phyloP scores from a whole-genome alignment of 371 early-diverging fungal genomes.

The Circinella minor region DNA sequence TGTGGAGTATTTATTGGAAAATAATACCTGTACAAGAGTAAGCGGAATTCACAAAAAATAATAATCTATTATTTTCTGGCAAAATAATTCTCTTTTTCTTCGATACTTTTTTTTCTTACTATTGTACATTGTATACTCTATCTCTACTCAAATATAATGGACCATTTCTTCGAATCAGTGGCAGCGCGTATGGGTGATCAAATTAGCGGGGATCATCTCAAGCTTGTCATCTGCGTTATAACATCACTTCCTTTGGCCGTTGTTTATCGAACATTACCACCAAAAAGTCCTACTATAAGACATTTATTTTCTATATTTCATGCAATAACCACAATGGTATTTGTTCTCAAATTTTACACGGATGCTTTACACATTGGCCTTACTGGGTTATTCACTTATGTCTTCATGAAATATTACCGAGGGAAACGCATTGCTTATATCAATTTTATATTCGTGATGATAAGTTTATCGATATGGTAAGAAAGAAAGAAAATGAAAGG shows the following conservation, averaged over 20 bases:
- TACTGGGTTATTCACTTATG: slow-evolving; percentile 61
- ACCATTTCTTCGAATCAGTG: slow-evolving; percentile 26
- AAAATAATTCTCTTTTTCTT: no score
- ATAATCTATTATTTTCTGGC: no score
- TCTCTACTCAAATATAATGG: slow-evolving; percentile 14
- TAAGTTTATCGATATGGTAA: slow-evolving; percentile 79
- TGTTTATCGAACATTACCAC: slow-evolving; percentile 59
- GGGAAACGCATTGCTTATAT: slow-evolving; percentile 63
- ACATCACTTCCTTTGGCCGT: slow-evolving; percentile 59
- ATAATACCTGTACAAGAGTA: no score
- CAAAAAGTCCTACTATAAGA: slow-evolving; percentile 46
- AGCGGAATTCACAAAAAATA: no score
- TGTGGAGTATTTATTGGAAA: no score
- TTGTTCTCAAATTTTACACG: slow-evolving; percentile 57
- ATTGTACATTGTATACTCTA: no score
- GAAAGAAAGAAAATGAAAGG: neutral
- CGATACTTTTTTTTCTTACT: no score
- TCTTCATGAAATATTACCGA: slow-evolving; percentile 49
- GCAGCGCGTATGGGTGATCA: slow-evolving; percentile 26
- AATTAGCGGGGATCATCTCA: slow-evolving; percentile 57
- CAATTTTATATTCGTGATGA: slow-evolving; percentile 76
- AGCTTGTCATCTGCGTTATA: slow-evolving; percentile 56
- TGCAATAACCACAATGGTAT: slow-evolving; percentile 65
- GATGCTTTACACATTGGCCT: slow-evolving; percentile 72
- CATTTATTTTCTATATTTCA: slow-evolving; percentile 76